Percentiles rank a stretch among this genome's conserved stretches.
These are phyloP conservation scores for Calendula officinalis DNA, from an alignment of 129 eudicot genomes.

Conservation along the genomic window DNA sequence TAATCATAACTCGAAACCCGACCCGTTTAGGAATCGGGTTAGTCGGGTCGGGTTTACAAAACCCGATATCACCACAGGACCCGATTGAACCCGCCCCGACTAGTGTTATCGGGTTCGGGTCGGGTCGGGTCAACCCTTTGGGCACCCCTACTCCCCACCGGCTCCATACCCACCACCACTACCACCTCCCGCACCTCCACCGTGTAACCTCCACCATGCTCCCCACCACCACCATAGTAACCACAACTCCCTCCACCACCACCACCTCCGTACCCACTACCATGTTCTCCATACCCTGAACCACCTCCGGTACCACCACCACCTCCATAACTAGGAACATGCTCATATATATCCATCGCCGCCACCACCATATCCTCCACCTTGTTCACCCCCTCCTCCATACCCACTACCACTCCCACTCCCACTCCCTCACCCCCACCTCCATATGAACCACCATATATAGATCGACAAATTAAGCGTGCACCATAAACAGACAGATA, in stretches of 20 bases:
- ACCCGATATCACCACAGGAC: too few species aligned
- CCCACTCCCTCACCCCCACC: conserved; percentile 42
- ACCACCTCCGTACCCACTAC: conserved; percentile 49
- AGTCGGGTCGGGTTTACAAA: too few species aligned
- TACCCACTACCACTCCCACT: conserved; percentile 38
- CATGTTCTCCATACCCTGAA: conserved; percentile 43
- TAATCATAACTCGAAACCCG: too few species aligned
- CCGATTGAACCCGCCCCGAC: too few species aligned
- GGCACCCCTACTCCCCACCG: too few species aligned
- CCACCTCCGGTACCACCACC: conserved; percentile 44
- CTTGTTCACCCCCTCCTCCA: conserved; percentile 36
- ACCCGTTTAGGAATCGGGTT: too few species aligned
- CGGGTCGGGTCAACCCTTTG: too few species aligned
- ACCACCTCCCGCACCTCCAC: conserved; percentile 39
- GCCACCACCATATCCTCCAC: conserved; percentile 36
- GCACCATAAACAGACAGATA: conserved; percentile 5
- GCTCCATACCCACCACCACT: conserved; percentile 38
- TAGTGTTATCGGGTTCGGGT: too few species aligned
- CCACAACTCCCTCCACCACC: conserved; percentile 47
- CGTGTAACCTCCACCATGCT: conserved; percentile 42
- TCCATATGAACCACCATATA: conserved; percentile 31
- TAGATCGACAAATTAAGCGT: background rate
- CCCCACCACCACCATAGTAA: conserved; percentile 41
- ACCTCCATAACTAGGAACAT: conserved; percentile 38
- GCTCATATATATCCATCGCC: conserved; percentile 30